Base-by-base conservation (phyloP, 2,329 filamentous ascomycete species). In the Aspergillus sp. region DNA sequence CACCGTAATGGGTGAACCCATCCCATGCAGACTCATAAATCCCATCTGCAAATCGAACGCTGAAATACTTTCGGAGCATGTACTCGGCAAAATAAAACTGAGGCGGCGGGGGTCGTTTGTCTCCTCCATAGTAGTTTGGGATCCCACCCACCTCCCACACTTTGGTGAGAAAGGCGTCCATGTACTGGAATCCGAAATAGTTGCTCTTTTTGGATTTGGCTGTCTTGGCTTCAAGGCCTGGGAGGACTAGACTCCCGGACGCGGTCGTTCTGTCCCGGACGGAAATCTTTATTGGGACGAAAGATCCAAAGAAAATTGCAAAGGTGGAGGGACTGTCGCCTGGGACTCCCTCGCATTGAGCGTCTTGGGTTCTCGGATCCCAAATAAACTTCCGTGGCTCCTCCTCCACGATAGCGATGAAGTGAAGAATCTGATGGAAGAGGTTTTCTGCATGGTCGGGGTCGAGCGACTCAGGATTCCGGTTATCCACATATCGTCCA, bases 51-150 rank as follows among this genome's bases (percentile, higher is more conserved):
- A 59, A 50, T 14, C 49, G 27, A 4, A 59, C 37, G 15, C 44
- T 15, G 9, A 56, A 56, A 27, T 53, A 59, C 37, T 50, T 52
- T 1, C 48, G 44, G 5, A 56, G 44, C 57, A 59, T 56, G 35
- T 59, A 50, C 31, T 56, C 47, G 6, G 35, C 53, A 15, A 56
- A 56, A 9, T 27, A 14, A 49, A 56, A 14, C n/a, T 21, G 3
- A 17, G 37, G 52, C 23, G 33, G 53, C n/a, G 11, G 15, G 27
- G 39, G 9, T 39, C 33, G 12, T 7, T 27, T 27, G 8, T 11
- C 27, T 9, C 8, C 27, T 8, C 7, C 21, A 11, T 59, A 56
- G 47, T 23, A 39, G 35, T 56, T 53, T 14, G 52, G 48, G 6
- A 56, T 25, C 2, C 53, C 57, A 9, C 31, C 37, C 2, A 41